Evolutionary conservation across 2,329 filamentous ascomycete species (phyloP).

Genomic region (Trichoderma sp.): DNA sequence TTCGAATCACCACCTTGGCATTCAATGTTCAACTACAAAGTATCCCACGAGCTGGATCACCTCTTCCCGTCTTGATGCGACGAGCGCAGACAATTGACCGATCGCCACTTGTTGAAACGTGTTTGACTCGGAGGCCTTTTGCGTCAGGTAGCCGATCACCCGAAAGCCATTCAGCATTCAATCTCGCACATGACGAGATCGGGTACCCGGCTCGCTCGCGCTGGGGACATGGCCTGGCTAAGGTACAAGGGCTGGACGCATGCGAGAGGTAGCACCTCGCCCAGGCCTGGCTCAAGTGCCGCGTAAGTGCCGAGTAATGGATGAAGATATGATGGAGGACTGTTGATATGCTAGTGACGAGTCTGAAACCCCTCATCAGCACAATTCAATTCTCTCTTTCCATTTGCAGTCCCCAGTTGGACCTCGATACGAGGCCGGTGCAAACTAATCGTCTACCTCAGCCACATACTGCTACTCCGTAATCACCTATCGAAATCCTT

Average conservation of each 20-base stretch:
- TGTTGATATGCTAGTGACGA: too few species aligned
- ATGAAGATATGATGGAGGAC: too few species aligned
- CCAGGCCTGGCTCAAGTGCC: too few species aligned
- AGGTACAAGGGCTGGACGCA: not conserved
- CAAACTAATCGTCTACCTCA: not conserved
- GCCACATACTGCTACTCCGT: not conserved
- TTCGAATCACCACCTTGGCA: too few species aligned
- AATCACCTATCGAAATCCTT: not conserved
- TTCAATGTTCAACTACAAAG: too few species aligned
- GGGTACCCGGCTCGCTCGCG: not conserved
- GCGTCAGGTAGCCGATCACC: not conserved
- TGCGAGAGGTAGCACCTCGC: not conserved
- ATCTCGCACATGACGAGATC: slow-evolving; percentile 3
- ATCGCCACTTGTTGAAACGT: not conserved
- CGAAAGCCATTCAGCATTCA: slow-evolving; percentile 5
- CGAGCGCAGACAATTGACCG: not conserved
- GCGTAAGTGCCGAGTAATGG: too few species aligned
- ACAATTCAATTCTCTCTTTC: too few species aligned
- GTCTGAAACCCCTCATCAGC: too few species aligned
- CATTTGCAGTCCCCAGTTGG: too few species aligned
- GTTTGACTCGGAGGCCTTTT: not conserved
- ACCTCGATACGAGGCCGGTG: not conserved
- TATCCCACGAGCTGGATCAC: too few species aligned
- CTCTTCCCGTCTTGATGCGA: too few species aligned
- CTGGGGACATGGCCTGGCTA: not conserved